These are phyloP conservation scores for Solanum chiquidenum DNA, from an alignment of 257 asterid species.

Conservation along the genomic window DNA sequence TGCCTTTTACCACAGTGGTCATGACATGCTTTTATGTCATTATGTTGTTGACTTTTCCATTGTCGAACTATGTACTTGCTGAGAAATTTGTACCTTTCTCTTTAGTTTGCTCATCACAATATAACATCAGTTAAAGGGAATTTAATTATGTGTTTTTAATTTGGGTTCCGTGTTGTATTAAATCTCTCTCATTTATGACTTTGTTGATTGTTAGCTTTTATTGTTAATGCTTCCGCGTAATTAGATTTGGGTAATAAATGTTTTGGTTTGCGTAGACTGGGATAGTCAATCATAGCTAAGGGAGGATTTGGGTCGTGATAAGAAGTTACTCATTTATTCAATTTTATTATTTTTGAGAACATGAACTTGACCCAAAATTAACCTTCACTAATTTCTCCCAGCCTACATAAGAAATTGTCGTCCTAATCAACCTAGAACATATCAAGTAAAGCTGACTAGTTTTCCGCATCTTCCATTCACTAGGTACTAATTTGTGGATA, in stretches of 20 bases:
- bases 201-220: background rate
- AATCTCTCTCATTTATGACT: background rate
- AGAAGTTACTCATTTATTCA: background rate
- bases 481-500: background rate
- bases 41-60: background rate
- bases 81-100: background rate
- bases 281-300: background rate
- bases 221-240: background rate
- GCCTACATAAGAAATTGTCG: background rate
- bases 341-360: background rate
- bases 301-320: background rate
- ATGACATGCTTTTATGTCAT: background rate
- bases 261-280: background rate
- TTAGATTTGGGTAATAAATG: background rate
- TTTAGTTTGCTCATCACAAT: background rate
- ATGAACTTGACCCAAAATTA: background rate
- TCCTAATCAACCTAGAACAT: background rate
- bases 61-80: background rate
- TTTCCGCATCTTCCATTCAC: background rate
- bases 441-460: background rate
- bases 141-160: background rate
- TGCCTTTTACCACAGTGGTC: background rate
- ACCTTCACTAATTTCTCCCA: background rate
- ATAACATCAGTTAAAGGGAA: background rate
- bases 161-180: background rate